Conservation (phyloP, 306 rosid species). For the Leucaena leucocephala region DNA sequence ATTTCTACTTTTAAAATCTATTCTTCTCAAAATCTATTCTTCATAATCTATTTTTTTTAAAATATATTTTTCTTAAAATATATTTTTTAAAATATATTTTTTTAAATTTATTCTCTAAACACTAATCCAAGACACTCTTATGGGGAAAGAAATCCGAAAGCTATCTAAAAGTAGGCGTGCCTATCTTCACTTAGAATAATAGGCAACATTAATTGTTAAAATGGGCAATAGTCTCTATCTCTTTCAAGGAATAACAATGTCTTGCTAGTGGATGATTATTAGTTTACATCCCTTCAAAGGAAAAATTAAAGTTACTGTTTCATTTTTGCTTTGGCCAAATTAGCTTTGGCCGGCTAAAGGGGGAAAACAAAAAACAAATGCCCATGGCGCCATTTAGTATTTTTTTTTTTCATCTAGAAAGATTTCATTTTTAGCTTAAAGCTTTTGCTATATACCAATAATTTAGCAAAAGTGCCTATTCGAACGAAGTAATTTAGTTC, state of each 20-base stretch:
- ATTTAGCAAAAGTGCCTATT: too few species aligned
- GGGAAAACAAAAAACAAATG: neutral
- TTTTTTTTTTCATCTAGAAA: neutral
- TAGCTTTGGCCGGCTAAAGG: neutral
- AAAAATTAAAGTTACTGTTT: neutral
- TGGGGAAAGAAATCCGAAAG: neutral
- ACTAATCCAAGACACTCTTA: too few species aligned
- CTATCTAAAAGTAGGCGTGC: neutral
- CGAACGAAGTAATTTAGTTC: too few species aligned
- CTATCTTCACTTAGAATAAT: neutral
- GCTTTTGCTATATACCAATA: too few species aligned
- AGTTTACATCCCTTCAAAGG: conserved; percentile 24
- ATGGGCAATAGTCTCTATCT: neutral
- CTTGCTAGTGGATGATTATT: neutral
- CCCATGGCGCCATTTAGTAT: neutral
- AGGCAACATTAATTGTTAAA: neutral
- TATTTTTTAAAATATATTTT: too few species aligned
- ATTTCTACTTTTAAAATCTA: too few species aligned
- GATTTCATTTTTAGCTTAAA: neutral
- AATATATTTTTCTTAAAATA: too few species aligned
- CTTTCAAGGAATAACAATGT: neutral
- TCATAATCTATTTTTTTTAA: too few species aligned
- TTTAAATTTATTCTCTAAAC: neutral
- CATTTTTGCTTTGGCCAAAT: neutral
- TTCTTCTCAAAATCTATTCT: too few species aligned